Evolutionary conservation across 768 basidiomycete species (phyloP).

Genomic region (Lanmaoa rubissima): DNA sequence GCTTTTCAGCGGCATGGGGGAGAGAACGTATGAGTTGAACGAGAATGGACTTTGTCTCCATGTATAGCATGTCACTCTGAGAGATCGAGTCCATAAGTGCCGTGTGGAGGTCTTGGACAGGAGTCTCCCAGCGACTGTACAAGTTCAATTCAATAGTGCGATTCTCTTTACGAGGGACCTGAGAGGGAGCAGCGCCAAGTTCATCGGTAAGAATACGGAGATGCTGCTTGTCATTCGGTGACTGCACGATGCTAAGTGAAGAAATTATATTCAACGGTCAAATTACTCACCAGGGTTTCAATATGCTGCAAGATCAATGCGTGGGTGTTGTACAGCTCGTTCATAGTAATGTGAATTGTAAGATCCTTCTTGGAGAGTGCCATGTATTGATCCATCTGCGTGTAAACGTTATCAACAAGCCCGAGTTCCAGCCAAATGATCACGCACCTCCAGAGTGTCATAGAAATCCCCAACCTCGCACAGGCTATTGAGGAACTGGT

Average conservation of each 20-base stretch:
- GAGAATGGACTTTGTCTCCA: constrained; percentile 99
- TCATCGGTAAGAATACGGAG: constrained; percentile 96
- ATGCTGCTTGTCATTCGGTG: constrained; percentile 97
- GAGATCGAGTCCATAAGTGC: constrained; percentile 97
- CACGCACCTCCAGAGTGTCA: constrained; percentile 88
- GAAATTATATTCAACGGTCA: neutral
- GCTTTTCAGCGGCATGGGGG: constrained; percentile 77
- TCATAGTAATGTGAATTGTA: constrained; percentile 96
- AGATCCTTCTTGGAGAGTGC: constrained; percentile 98
- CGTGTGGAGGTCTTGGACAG: constrained; percentile 95
- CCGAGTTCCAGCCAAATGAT: neutral
- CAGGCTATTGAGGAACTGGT: constrained; percentile 92
- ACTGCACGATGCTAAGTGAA: constrained; percentile 44
- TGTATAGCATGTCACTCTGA: constrained; percentile 97
- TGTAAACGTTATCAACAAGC: neutral
- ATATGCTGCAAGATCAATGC: constrained; percentile 93
- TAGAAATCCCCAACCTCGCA: constrained; percentile 99
- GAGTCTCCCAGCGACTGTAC: constrained; percentile 99
- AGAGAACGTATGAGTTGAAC: constrained; percentile 96
- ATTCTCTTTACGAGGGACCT: constrained; percentile 98
- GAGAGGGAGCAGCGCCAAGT: constrained; percentile 87
- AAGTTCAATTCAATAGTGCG: constrained; percentile 87
- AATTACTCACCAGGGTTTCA: constrained; percentile 75
- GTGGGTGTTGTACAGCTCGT: constrained; percentile 99
- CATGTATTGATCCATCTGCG: constrained; percentile 99